These are phyloP conservation scores for Blastobotrys peoriensis DNA, from an alignment of 805 yeast genomes.

Conservation along the genomic window DNA sequence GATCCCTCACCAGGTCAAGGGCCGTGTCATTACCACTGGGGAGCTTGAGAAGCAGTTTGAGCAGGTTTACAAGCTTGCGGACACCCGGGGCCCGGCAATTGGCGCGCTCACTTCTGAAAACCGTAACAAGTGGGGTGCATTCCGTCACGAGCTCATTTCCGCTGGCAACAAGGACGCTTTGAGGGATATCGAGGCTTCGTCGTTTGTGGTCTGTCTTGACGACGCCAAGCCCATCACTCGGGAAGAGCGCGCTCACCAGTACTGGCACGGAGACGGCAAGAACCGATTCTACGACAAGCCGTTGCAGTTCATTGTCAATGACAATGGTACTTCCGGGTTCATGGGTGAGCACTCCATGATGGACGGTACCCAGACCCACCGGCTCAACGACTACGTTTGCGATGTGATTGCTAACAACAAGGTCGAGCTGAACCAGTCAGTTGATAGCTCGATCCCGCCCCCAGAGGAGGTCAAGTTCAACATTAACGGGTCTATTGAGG, in stretches of 20 bases:
- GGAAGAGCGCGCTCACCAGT: conserved; percentile 75
- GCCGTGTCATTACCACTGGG: conserved; percentile 32
- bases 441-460: conserved; percentile 13
- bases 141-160: conserved; percentile 50
- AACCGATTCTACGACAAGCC: conserved; percentile 94
- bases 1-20: conserved; percentile 39
- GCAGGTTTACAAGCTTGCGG: conserved; percentile 42
- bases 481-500: conserved; percentile 45
- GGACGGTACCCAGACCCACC: conserved; percentile 96
- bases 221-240: conserved; percentile 63
- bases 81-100: conserved; percentile 46
- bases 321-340: conserved; percentile 86
- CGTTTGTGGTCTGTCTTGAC: conserved; percentile 80
- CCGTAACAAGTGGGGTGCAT: conserved; percentile 72
- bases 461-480: conserved; percentile 44
- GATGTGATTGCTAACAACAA: conserved; percentile 48
- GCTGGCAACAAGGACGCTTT: conserved; percentile 52
- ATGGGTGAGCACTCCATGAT: conserved; percentile 94
- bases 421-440: conserved; percentile 28
- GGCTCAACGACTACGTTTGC: conserved; percentile 72
- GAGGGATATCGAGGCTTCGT: conserved; percentile 66
- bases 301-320: conserved; percentile 71
- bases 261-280: conserved; percentile 94
- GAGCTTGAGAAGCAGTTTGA: conserved; percentile 51
- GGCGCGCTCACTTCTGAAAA: conserved; percentile 80